Evolutionary conservation across 371 early-diverging fungal species (phyloP).

Genomic region (Syncephalastrum sp.): DNA sequence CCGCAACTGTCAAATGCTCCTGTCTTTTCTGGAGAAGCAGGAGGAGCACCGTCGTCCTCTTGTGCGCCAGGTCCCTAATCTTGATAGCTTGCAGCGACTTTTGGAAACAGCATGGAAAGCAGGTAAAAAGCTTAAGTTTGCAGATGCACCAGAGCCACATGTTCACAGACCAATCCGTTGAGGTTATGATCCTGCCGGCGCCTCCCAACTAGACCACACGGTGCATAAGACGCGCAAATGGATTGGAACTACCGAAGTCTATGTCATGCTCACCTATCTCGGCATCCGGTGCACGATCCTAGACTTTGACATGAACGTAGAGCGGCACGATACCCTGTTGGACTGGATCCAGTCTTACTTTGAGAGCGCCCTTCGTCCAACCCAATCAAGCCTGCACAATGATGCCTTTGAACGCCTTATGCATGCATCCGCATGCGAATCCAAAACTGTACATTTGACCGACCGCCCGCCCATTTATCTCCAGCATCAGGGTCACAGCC

Average conservation of each 20-base stretch:
- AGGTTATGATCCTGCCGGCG: conserved; percentile 70
- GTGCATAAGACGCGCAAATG: conserved; percentile 68
- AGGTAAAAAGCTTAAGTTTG: conserved; percentile 24
- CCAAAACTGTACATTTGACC: conserved; percentile 38
- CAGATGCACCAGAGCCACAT: not conserved
- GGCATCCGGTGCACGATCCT: conserved; percentile 62
- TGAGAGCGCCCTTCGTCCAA: conserved; percentile 10
- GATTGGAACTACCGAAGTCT: conserved; percentile 81
- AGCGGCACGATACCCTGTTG: conserved; percentile 55
- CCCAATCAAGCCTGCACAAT: not conserved
- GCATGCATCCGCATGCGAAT: conserved; percentile 1
- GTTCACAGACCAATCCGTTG: not conserved
- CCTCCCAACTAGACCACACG: conserved; percentile 56
- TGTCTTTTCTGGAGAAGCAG: conserved; percentile 52
- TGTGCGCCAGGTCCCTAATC: conserved; percentile 44
- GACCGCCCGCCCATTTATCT: conserved; percentile 68
- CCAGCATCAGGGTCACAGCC: conserved; percentile 76
- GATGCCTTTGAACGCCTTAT: conserved; percentile 1
- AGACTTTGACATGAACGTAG: conserved; percentile 54
- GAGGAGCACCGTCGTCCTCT: conserved; percentile 24
- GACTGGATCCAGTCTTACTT: conserved; percentile 61
- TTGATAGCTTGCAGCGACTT: conserved; percentile 55
- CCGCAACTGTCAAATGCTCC: conserved; percentile 71
- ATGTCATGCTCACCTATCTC: conserved; percentile 59
- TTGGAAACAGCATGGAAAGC: conserved; percentile 71